phyloP scores from a whole-genome alignment of 805 yeast genomes.

The Scheffersomyces amazonensis region DNA sequence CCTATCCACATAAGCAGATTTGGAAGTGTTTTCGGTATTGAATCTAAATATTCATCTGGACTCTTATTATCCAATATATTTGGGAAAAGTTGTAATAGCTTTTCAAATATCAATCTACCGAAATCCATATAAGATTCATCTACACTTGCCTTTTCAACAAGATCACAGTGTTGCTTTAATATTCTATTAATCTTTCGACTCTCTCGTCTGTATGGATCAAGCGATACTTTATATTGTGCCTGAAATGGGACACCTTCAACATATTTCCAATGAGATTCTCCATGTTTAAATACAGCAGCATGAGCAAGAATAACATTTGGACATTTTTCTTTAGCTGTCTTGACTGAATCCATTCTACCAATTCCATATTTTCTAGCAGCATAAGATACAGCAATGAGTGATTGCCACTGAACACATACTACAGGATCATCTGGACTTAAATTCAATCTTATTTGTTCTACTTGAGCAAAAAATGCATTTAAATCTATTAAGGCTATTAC shows the following conservation, averaged over 20 bases:
- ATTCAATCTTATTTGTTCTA: slow-evolving; percentile 75
- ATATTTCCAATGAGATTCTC: slow-evolving; percentile 82
- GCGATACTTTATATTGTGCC: slow-evolving; percentile 71
- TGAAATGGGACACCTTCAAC: slow-evolving; percentile 57
- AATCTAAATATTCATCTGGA: slow-evolving; percentile 36
- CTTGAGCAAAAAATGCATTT: slow-evolving; percentile 96
- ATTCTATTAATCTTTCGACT: slow-evolving; percentile 73
- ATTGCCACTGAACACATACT: slow-evolving; percentile 91
- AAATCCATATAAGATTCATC: slow-evolving; percentile 90
- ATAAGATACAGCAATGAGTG: slow-evolving; percentile 85
- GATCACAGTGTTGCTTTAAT: slow-evolving; percentile 57
- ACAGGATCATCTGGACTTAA: slow-evolving; percentile 71
- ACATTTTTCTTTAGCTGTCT: slow-evolving; percentile 70
- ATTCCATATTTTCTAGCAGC: slow-evolving; percentile 87
- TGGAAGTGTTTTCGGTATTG: slow-evolving; percentile 39
- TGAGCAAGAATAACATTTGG: slow-evolving; percentile 78
- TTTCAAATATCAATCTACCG: slow-evolving; percentile 57
- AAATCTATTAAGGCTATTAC: slow-evolving; percentile 84
- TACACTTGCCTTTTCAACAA: slow-evolving; percentile 90
- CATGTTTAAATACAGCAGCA: slow-evolving; percentile 89
- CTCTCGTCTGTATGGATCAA: slow-evolving; percentile 90
- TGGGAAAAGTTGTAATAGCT: slow-evolving; percentile 47
- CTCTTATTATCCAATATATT: slow-evolving; percentile 19
- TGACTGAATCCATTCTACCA: slow-evolving; percentile 68
- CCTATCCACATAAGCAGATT: slow-evolving; percentile 29